Evolutionary conservation across 2,329 filamentous ascomycete species (phyloP).

Genomic region (Thielaviopsis populi): DNA sequence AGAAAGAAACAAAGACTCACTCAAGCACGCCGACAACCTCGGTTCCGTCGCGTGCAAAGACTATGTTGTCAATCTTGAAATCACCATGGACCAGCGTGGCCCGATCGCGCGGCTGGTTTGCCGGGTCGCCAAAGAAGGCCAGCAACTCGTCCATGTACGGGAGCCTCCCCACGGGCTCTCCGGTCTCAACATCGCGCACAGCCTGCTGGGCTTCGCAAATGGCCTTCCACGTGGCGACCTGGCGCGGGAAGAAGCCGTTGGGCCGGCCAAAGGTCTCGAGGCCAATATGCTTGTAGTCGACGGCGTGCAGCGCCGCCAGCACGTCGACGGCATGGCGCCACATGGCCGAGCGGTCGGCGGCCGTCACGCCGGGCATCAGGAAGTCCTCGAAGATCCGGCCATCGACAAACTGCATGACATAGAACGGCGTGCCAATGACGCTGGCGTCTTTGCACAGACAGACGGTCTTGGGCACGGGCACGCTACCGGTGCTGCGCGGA

Average conservation of each 20-base stretch:
- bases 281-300: conserved; percentile 50
- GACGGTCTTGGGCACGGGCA: conserved; percentile 72
- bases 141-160: conserved; percentile 73
- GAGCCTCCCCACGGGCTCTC: conserved; percentile 61
- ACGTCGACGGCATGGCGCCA: conserved; percentile 76
- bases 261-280: conserved; percentile 59
- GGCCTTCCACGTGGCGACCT: conserved; percentile 66
- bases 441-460: conserved; percentile 70
- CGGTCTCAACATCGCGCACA: conserved; percentile 61
- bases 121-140: conserved; percentile 56
- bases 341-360: conserved; percentile 50
- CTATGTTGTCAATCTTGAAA: conserved; percentile 86
- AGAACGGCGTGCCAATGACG: conserved; percentile 82
- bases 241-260: conserved; percentile 68
- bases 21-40: conserved; percentile 86
- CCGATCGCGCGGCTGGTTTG: conserved; percentile 59
- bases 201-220: conserved; percentile 67
- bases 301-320: conserved; percentile 70
- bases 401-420: conserved; percentile 92
- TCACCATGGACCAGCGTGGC: conserved; percentile 80
- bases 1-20: conserved; percentile 28
- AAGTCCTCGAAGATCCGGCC: conserved; percentile 89
- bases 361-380: conserved; percentile 54
- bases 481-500: conserved; percentile 29
- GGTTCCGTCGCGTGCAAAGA: conserved; percentile 80